These are phyloP conservation scores for Alternaria metachromatica DNA, from an alignment of 2,329 filamentous ascomycete species.

Conservation along the genomic window DNA sequence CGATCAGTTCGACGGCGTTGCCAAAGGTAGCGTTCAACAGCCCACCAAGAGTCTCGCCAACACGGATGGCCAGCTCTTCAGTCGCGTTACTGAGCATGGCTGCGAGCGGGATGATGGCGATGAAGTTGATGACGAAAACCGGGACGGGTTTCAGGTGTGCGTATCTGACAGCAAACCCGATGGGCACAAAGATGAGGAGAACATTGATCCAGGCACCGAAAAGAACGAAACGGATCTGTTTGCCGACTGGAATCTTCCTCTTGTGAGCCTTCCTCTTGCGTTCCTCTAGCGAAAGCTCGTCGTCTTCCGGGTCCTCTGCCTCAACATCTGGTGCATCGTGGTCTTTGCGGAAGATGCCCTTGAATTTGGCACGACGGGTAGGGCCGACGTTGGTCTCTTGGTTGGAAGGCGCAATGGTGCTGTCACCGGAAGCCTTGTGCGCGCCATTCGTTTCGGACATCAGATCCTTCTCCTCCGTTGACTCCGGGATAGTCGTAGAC, in stretches of 20 bases:
- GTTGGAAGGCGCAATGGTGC: conserved; percentile 25
- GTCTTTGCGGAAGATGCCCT: conserved; percentile 39
- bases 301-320: conserved; percentile 25
- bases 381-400: conserved; percentile 18
- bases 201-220: conserved; percentile 89
- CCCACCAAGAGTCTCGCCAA: conserved; percentile 84
- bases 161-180: conserved; percentile 76
- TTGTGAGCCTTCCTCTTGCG: conserved; percentile 40
- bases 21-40: conserved; percentile 91
- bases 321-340: conserved; percentile 23
- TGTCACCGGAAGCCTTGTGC: conserved; percentile 30
- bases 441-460: conserved; percentile 14
- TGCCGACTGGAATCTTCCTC: conserved; percentile 44
- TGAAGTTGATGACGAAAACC: conserved; percentile 88
- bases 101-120: conserved; percentile 89
- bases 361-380: conserved; percentile 39
- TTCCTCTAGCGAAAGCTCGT: conserved; percentile 39
- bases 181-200: conserved; percentile 77
- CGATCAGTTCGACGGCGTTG: conserved; percentile 88
- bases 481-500: conserved; percentile 12
- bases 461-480: conserved; percentile 15
- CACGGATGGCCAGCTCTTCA: conserved; percentile 81
- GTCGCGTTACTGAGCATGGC: conserved; percentile 87
- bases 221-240: conserved; percentile 74
- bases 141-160: conserved; percentile 48